Conservation (phyloP, 2,329 filamentous ascomycete genomes). For the Sodiomyces alkalinus region DNA sequence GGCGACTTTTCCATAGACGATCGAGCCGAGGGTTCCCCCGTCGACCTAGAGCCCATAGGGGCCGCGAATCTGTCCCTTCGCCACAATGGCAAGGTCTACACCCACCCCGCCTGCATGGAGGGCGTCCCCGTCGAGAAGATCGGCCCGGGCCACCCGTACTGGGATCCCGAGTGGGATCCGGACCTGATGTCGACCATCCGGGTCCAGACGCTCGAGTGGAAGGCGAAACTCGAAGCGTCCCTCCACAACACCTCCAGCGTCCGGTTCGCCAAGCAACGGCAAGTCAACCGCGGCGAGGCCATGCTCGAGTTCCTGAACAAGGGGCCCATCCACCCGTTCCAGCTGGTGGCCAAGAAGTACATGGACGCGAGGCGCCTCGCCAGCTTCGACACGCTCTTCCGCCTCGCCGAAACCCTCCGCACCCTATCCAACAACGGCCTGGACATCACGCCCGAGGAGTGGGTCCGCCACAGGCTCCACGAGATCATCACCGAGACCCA, state of each 20-base stretch:
- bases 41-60: conserved; percentile 17
- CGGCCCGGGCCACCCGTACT: conserved; percentile 33
- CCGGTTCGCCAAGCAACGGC: conserved; percentile 37
- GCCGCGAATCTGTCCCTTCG: conserved; percentile 26
- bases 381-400: conserved; percentile 42
- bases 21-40: not conserved
- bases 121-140: conserved; percentile 40
- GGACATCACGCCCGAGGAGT: conserved; percentile 36
- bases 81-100: conserved; percentile 33
- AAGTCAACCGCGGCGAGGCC: conserved; percentile 37
- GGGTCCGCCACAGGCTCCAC: conserved; percentile 40
- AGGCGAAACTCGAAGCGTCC: conserved; percentile 26
- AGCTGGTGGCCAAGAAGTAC: conserved; percentile 37
- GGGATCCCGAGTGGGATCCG: conserved; percentile 36
- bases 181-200: conserved; percentile 19
- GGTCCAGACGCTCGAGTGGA: conserved; percentile 17
- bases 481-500: conserved; percentile 23
- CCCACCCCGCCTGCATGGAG: conserved; percentile 33
- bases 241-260: conserved; percentile 14
- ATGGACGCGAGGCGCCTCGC: conserved; percentile 27
- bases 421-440: conserved; percentile 29
- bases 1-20: too few species aligned
- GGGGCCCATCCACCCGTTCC: conserved; percentile 39
- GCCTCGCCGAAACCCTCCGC: conserved; percentile 35
- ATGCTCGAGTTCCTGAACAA: conserved; percentile 36